phyloP scores from a whole-genome alignment of 345 rosid genomes.

The Murraya paniculata region DNA sequence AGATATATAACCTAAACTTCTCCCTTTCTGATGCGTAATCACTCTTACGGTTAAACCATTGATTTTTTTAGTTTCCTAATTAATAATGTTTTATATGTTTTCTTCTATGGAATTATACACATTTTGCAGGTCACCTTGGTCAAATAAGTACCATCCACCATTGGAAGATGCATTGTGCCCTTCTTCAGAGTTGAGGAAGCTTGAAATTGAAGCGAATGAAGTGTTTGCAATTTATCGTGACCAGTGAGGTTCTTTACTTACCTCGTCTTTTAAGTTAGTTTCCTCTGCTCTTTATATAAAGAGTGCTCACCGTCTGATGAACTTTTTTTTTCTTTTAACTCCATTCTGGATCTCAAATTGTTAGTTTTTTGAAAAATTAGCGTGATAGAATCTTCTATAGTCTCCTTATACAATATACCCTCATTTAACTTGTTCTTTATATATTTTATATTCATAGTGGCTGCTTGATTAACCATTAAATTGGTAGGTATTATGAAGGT shows the following conservation, averaged over 20 bases:
- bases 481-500: constrained; percentile 92
- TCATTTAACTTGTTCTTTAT: background rate
- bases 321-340: background rate
- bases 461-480: constrained; percentile 32
- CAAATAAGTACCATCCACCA: constrained; percentile 74
- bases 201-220: constrained; percentile 90
- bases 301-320: background rate
- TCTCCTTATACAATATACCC: background rate
- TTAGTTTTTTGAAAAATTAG: background rate
- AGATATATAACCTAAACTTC: background rate
- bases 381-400: background rate
- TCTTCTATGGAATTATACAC: constrained; percentile 5
- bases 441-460: background rate
- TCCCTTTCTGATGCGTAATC: background rate
- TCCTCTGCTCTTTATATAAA: background rate
- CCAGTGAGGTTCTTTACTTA: constrained; percentile 98
- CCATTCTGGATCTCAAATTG: background rate
- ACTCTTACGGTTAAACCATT: background rate
- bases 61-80: background rate
- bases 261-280: constrained; percentile 45
- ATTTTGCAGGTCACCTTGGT: constrained; percentile 85
- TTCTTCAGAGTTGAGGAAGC: constrained; percentile 73
- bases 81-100: background rate
- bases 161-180: constrained; percentile 83
- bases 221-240: constrained; percentile 87